Percentiles rank a stretch among this genome's conserved stretches.
These are phyloP conservation scores for Begonia peltatifolia DNA, from an alignment of 306 rosid species.

Conservation along the genomic window DNA sequence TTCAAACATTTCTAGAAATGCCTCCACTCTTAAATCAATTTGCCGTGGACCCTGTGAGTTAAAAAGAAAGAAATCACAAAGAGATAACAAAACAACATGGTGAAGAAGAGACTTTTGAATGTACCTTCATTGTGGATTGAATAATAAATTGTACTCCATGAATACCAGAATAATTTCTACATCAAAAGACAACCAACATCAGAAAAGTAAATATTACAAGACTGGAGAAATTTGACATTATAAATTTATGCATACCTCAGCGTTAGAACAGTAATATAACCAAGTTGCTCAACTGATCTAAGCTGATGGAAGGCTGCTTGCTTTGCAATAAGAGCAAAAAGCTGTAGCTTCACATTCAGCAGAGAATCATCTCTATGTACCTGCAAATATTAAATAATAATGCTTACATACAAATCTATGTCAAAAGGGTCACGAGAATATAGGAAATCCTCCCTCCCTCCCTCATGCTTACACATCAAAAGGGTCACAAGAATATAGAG, in stretches of 20 bases:
- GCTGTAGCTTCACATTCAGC: constrained; percentile 89
- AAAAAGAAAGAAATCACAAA: constrained; percentile 5
- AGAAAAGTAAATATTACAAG: constrained; percentile 4
- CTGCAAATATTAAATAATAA: constrained; percentile 26
- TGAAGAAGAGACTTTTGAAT: not conserved
- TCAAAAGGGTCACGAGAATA: too few species aligned
- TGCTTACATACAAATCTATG: not conserved
- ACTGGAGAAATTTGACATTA: constrained; percentile 5
- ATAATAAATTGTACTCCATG: constrained; percentile 70
- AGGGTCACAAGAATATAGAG: too few species aligned
- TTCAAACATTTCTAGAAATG: constrained; percentile 72
- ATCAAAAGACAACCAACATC: constrained; percentile 10
- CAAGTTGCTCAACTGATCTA: constrained; percentile 92
- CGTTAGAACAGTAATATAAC: constrained; percentile 62
- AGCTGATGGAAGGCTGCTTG: constrained; percentile 94
- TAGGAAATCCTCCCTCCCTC: too few species aligned
- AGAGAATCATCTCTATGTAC: constrained; percentile 69
- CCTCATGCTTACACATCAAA: not conserved
- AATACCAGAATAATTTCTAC: constrained; percentile 70
- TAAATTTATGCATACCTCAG: constrained; percentile 38
- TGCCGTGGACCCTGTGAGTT: constrained; percentile 55
- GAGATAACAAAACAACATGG: constrained; percentile 6
- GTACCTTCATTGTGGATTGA: constrained; percentile 86
- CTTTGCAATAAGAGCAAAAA: constrained; percentile 72
- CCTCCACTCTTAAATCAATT: constrained; percentile 68